These are phyloP conservation scores for Aspergillus sp. DNA, from an alignment of 2,329 filamentous ascomycete genomes.

Conservation along the genomic window DNA sequence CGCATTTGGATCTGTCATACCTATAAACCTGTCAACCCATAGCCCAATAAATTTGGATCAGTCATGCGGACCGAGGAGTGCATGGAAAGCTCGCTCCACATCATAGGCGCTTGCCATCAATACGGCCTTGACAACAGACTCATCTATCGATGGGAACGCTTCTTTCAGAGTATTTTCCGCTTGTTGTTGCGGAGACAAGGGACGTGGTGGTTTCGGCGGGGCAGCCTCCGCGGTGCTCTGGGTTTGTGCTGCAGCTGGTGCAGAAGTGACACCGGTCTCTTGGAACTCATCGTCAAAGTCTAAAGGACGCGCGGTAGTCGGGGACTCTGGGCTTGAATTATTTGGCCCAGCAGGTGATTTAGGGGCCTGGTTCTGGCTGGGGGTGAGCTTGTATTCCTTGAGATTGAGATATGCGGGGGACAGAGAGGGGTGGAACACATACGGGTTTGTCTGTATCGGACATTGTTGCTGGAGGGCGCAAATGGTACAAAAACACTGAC, in stretches of 20 bases:
- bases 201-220: slow-evolving; percentile 82
- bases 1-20: slow-evolving; percentile 80
- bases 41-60: background rate
- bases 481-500: background rate
- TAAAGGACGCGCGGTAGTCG: slow-evolving; percentile 56
- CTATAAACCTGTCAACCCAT: slow-evolving; percentile 38
- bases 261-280: slow-evolving; percentile 36
- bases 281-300: slow-evolving; percentile 60
- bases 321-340: slow-evolving; percentile 49
- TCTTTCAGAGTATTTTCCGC: slow-evolving; percentile 87
- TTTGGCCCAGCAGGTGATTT: slow-evolving; percentile 33
- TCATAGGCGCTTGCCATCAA: slow-evolving; percentile 80
- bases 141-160: slow-evolving; percentile 85
- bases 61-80: slow-evolving; percentile 69
- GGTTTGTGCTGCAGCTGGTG: slow-evolving; percentile 22
- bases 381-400: slow-evolving; percentile 15
- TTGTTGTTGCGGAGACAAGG: slow-evolving; percentile 76
- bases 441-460: slow-evolving; percentile 40
- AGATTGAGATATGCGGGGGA: slow-evolving; percentile 12
- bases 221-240: slow-evolving; percentile 39
- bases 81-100: slow-evolving; percentile 93
- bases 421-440: slow-evolving; percentile 14
- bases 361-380: slow-evolving; percentile 32
- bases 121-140: slow-evolving; percentile 79
- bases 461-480: slow-evolving; percentile 22